These are phyloP conservation scores for Cnidoscolus chayamansa DNA, from an alignment of 441 rosid genomes.

Conservation along the genomic window DNA sequence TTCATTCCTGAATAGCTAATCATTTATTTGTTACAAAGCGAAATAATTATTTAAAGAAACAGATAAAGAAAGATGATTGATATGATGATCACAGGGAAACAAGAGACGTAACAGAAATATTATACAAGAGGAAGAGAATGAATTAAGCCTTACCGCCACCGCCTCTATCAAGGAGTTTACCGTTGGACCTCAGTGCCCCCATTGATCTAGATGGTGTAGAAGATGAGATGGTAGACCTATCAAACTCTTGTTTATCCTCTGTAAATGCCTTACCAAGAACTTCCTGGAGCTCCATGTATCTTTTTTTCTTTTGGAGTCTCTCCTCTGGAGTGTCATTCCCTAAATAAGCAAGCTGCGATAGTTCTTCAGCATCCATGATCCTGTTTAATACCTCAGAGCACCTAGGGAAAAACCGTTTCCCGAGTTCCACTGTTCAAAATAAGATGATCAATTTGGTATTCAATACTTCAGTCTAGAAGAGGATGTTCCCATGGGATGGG, in stretches of 20 bases:
- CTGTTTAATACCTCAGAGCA: constrained; percentile 68
- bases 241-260: constrained; percentile 57
- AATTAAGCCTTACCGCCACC: background rate
- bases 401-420: constrained; percentile 68
- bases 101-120: background rate
- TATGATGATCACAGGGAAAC: too few relatives aligned
- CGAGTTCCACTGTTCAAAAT: constrained; percentile 58
- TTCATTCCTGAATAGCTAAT: background rate
- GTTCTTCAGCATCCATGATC: constrained; percentile 68
- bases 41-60: background rate
- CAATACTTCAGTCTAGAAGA: too few relatives aligned
- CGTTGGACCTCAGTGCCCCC: constrained; percentile 25
- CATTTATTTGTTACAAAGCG: background rate
- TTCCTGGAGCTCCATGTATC: constrained; percentile 65
- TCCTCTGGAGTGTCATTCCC: constrained; percentile 56
- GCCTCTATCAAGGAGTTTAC: constrained; percentile 21
- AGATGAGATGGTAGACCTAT: constrained; percentile 42
- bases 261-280: constrained; percentile 49
- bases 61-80: background rate
- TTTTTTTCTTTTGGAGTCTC: constrained; percentile 43
- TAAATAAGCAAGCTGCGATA: constrained; percentile 45
- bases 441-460: background rate
- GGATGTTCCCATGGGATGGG: too few relatives aligned
- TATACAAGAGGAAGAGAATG: background rate
- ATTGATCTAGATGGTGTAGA: constrained; percentile 44